phyloP scores from a whole-genome alignment of 2,329 filamentous ascomycete genomes.

The Lecanosticta acicola region DNA sequence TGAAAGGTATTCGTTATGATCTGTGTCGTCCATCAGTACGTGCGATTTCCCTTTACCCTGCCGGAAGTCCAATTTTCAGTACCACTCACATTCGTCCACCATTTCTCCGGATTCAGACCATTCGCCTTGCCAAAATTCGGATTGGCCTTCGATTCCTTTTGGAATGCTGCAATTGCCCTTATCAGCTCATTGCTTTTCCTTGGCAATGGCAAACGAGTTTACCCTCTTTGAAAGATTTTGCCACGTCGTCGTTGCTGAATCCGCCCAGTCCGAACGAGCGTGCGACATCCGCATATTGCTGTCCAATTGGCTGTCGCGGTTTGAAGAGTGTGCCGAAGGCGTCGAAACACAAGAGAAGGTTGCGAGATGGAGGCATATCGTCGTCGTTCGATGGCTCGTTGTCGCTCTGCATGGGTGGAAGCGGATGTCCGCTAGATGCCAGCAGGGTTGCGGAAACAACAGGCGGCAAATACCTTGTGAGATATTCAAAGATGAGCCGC shows the following conservation, averaged over 20 bases:
- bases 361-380: conserved; percentile 24
- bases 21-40: conserved; percentile 21
- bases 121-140: conserved; percentile 56
- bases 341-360: conserved; percentile 57
- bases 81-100: conserved; percentile 54
- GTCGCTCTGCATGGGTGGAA: neutral
- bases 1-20: conserved; percentile 52
- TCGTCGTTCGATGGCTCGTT: neutral
- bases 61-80: neutral
- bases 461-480: too few species aligned
- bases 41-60: neutral
- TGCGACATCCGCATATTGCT: conserved; percentile 53
- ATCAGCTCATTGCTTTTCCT: neutral
- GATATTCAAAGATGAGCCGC: neutral
- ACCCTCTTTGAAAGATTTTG: conserved; percentile 38
- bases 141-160: conserved; percentile 40
- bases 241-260: conserved; percentile 40
- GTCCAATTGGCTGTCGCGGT: conserved; percentile 46
- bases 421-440: neutral
- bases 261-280: conserved; percentile 44
- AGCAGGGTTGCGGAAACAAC: neutral
- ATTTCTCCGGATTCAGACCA: conserved; percentile 48
- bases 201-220: neutral
- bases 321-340: conserved; percentile 61
- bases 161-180: conserved; percentile 41